Evolutionary conservation across 2,329 filamentous ascomycete species (phyloP).

Genomic region (Aspergillus fumigatiaffinis): DNA sequence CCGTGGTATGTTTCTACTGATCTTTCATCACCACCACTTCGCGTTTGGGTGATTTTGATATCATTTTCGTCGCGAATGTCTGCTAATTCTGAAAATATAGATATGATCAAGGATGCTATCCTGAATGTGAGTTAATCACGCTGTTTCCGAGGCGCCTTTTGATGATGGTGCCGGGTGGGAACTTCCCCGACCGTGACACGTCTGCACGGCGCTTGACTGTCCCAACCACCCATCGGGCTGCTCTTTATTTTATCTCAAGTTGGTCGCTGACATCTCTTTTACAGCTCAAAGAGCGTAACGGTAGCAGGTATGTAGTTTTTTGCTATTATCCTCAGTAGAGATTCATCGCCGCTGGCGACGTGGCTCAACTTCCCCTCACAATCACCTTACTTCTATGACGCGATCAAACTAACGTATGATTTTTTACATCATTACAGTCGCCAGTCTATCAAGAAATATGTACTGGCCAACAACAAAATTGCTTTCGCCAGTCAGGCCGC

Average conservation of each 20-base stretch:
- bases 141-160: slow-evolving; percentile 45
- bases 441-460: slow-evolving; percentile 72
- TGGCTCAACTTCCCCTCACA: slow-evolving; percentile 8
- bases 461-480: slow-evolving; percentile 67
- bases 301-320: slow-evolving; percentile 58
- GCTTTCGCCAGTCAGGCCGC: slow-evolving; percentile 50
- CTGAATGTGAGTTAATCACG: slow-evolving; percentile 61
- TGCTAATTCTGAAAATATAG: slow-evolving; percentile 53
- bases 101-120: slow-evolving; percentile 72
- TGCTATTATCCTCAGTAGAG: slow-evolving; percentile 13
- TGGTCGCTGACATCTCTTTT: slow-evolving; percentile 47
- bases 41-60: slow-evolving; percentile 35
- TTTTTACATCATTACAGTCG: slow-evolving; percentile 48
- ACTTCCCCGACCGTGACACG: slow-evolving; percentile 36
- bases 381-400: slow-evolving; percentile 13
- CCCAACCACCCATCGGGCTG: slow-evolving; percentile 21
- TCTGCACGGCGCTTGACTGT: slow-evolving; percentile 19
- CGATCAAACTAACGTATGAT: slow-evolving; percentile 25
- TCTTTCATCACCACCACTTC: slow-evolving; percentile 44
- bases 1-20: slow-evolving; percentile 56
- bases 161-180: slow-evolving; percentile 33
- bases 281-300: slow-evolving; percentile 67
- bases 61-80: slow-evolving; percentile 48
- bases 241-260: slow-evolving; percentile 19
- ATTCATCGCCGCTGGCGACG: slow-evolving; percentile 13